Conservation (phyloP, 148 eudicot species). For the Camellia japonica region DNA sequence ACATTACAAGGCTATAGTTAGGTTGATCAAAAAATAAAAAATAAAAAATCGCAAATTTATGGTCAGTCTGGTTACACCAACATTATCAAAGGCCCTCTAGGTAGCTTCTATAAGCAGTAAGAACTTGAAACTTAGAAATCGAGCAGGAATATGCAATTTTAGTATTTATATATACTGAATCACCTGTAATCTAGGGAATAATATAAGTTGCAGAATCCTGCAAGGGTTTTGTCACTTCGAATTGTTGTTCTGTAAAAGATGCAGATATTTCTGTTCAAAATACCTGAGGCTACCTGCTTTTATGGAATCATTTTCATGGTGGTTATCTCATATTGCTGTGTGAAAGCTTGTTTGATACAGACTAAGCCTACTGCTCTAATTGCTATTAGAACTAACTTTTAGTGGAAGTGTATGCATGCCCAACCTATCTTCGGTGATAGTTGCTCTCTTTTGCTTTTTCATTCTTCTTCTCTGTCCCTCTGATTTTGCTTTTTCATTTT, state of each 20-base stretch:
- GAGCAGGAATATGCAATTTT: not conserved
- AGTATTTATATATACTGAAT: not conserved
- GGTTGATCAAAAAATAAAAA: too few species aligned
- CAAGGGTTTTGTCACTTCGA: not conserved
- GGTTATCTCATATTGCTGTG: not conserved
- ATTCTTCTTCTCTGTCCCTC: not conserved
- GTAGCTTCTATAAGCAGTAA: not conserved
- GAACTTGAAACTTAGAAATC: not conserved
- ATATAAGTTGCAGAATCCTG: not conserved
- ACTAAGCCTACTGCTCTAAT: not conserved
- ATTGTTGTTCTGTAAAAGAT: not conserved
- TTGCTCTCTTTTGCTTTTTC: not conserved
- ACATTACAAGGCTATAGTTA: not conserved
- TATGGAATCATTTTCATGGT: not conserved
- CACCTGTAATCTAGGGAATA: not conserved
- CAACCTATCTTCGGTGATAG: not conserved
- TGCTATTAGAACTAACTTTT: not conserved
- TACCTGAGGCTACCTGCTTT: not conserved
- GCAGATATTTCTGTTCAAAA: not conserved
- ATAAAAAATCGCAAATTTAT: too few species aligned
- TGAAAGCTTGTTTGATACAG: too few species aligned
- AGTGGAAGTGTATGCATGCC: not conserved
- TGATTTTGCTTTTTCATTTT: not conserved
- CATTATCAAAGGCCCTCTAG: not conserved
- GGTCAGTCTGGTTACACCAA: not conserved